Evolutionary conservation across 2,329 filamentous ascomycete genomes (phyloP).

Genomic region (Acrodontium crateriforme): DNA sequence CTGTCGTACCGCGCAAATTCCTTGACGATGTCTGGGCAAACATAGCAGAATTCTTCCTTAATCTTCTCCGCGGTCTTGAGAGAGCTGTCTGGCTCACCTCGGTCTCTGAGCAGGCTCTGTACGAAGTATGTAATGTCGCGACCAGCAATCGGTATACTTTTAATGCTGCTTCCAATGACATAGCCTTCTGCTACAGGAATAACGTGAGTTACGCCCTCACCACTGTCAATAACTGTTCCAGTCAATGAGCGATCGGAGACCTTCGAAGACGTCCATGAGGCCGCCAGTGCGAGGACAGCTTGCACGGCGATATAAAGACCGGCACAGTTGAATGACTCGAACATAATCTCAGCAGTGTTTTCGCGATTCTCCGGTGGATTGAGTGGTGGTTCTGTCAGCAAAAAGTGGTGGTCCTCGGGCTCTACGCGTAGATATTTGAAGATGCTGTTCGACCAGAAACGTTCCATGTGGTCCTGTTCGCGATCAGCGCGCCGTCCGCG

Average conservation of each 20-base stretch:
- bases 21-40: constrained; percentile 97
- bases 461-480: constrained; percentile 86
- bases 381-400: constrained; percentile 93
- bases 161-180: constrained; percentile 97
- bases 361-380: constrained; percentile 98
- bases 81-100: constrained; percentile 90
- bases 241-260: constrained; percentile 92
- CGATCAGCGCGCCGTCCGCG: constrained; percentile 6
- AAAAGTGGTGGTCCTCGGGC: constrained; percentile 96
- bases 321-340: constrained; percentile 98
- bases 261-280: constrained; percentile 97
- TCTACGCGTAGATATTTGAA: constrained; percentile 98
- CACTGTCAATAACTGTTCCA: constrained; percentile 95
- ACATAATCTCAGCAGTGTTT: constrained; percentile 99
- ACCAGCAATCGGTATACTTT: constrained; percentile 94
- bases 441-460: constrained; percentile 99
- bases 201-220: constrained; percentile 97
- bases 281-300: constrained; percentile 87
- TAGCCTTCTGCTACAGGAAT: constrained; percentile 98
- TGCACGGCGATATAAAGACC: constrained; percentile 98
- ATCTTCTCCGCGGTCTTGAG: constrained; percentile 96
- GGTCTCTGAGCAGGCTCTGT: constrained; percentile 86
- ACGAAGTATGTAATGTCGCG: constrained; percentile 99
- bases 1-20: constrained; percentile 91
- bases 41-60: constrained; percentile 98